These are phyloP conservation scores for Amanita pallidorosea DNA, from an alignment of 768 basidiomycete species.

Conservation along the genomic window DNA sequence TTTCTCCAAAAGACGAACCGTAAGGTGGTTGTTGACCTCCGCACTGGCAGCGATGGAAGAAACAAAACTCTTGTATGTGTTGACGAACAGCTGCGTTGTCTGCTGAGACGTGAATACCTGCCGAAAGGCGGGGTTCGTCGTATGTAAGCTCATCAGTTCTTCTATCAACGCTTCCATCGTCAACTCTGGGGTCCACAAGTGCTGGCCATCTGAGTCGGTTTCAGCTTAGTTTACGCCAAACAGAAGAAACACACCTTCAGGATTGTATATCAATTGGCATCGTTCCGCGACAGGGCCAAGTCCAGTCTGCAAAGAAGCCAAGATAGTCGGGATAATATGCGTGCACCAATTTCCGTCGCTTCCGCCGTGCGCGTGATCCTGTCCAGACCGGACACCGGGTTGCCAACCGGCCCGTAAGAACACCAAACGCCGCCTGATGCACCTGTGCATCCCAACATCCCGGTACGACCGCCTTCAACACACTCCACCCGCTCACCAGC, in stretches of 20 bases:
- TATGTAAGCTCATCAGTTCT: constrained; percentile 60
- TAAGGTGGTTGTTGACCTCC: constrained; percentile 29
- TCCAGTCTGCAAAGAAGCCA: constrained; percentile 56
- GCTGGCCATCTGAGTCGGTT: constrained; percentile 5
- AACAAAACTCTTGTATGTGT: constrained; percentile 50
- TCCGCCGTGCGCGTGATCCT: constrained; percentile 11
- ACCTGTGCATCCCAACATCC: constrained; percentile 57
- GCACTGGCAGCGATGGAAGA: constrained; percentile 24
- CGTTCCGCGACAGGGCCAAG: constrained; percentile 27
- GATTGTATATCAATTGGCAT: constrained; percentile 16
- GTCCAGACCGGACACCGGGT: not conserved
- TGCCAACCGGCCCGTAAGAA: constrained; percentile 43
- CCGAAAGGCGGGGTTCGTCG: constrained; percentile 54
- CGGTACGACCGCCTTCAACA: constrained; percentile 61
- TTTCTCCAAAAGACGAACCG: constrained; percentile 54
- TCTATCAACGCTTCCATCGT: constrained; percentile 55
- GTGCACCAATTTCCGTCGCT: constrained; percentile 42
- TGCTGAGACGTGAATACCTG: constrained; percentile 65
- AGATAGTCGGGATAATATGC: constrained; percentile 60
- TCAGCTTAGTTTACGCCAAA: not conserved
- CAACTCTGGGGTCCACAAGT: constrained; percentile 15
- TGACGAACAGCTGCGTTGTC: constrained; percentile 55
- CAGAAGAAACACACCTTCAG: constrained; percentile 8
- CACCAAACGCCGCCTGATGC: constrained; percentile 56
- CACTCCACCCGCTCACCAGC: constrained; percentile 73